phyloP scores from a whole-genome alignment of 441 rosid species.

The Theobroma grandiflorum region DNA sequence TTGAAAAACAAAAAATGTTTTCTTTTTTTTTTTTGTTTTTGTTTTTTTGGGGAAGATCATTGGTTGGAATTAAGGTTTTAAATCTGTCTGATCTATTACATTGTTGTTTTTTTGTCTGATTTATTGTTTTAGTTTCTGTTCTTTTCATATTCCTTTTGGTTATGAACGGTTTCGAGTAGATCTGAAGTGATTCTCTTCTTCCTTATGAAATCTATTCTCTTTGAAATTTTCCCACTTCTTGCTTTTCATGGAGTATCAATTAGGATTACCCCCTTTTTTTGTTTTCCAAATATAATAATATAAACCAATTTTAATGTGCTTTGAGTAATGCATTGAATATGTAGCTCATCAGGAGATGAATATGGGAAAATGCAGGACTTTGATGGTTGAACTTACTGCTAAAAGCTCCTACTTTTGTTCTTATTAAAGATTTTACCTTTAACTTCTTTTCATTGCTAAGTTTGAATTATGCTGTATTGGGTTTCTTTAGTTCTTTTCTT shows the following conservation, averaged over 20 bases:
- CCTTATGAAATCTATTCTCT: constrained; percentile 8
- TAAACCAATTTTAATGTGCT: not conserved
- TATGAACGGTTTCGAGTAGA: constrained; percentile 32
- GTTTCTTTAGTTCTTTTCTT: not conserved
- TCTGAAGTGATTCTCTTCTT: constrained; percentile 37
- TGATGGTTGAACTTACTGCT: not conserved
- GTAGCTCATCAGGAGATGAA: constrained; percentile 16
- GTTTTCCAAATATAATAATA: not conserved
- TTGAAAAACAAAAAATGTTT: not conserved
- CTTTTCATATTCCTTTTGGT: not conserved
- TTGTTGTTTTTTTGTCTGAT: constrained; percentile 11
- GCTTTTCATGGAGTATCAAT: not conserved
- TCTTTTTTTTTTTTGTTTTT: not conserved
- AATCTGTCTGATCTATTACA: constrained; percentile 30
- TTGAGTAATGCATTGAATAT: constrained; percentile 24
- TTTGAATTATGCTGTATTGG: constrained; percentile 8
- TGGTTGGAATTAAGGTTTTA: constrained; percentile 13
- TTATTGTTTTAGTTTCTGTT: not conserved
- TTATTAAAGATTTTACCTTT: not conserved
- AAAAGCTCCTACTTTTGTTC: not conserved
- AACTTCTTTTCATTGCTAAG: not conserved
- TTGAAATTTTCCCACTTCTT: not conserved
- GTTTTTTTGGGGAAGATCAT: not conserved
- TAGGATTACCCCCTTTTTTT: not conserved
- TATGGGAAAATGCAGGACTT: constrained; percentile 18